Percentiles rank a stretch among this genome's conserved stretches.
phyloP scores from a whole-genome alignment of 2,329 filamentous ascomycete genomes.

The Alternaria viburni region DNA sequence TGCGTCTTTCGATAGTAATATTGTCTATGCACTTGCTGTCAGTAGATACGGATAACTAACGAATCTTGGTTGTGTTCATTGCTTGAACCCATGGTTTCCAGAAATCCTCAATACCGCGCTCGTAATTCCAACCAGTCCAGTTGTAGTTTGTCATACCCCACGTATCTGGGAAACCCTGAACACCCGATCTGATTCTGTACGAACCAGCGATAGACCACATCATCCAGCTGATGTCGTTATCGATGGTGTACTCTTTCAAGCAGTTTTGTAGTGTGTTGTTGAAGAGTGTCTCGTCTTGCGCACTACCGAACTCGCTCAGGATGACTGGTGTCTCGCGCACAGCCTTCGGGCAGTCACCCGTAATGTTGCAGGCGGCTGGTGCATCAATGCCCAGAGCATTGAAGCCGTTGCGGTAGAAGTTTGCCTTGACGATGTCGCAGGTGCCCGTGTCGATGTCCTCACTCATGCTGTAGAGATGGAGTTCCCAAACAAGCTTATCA shows the following conservation, averaged over 20 bases:
- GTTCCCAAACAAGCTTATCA: conserved; percentile 66
- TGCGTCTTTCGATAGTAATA: background rate
- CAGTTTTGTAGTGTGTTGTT: conserved; percentile 57
- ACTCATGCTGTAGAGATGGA: conserved; percentile 61
- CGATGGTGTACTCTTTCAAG: conserved; percentile 53
- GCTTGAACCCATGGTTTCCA: conserved; percentile 59
- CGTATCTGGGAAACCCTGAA: conserved; percentile 55
- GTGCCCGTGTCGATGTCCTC: conserved; percentile 52
- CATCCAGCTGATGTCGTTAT: conserved; percentile 57
- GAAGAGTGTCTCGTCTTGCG: conserved; percentile 50
- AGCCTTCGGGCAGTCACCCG: conserved; percentile 42
- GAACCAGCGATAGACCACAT: conserved; percentile 59
- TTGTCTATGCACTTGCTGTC: background rate
- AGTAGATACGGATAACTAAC: background rate
- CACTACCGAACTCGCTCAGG: conserved; percentile 47
- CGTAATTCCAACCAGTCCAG: conserved; percentile 57
- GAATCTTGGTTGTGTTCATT: conserved; percentile 44
- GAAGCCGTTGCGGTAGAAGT: conserved; percentile 59
- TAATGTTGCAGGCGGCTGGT: conserved; percentile 45
- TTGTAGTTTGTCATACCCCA: conserved; percentile 58
- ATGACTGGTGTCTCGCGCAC: conserved; percentile 47
- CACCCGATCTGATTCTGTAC: conserved; percentile 55
- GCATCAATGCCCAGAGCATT: conserved; percentile 52
- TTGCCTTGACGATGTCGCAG: conserved; percentile 57
- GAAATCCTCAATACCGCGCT: conserved; percentile 54